Percentiles rank a stretch among this genome's conserved stretches.
phyloP scores from a whole-genome alignment of 2,329 filamentous ascomycete species.

The Venturia asperata region DNA sequence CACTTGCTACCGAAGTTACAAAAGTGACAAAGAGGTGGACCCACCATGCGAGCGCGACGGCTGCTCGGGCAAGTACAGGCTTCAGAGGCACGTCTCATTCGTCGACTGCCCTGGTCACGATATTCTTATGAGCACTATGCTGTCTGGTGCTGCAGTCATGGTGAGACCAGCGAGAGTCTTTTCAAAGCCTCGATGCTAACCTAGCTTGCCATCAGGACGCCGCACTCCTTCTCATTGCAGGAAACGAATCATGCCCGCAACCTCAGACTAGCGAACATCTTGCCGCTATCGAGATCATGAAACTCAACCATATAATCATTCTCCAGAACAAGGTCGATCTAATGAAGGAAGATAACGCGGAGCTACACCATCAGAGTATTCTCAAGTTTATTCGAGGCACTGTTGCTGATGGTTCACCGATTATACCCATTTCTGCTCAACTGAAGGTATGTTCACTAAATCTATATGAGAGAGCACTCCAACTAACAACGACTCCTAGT shows the following conservation, averaged over 20 bases:
- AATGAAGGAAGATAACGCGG: constrained; percentile 91
- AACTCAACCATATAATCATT: constrained; percentile 98
- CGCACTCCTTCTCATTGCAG: constrained; percentile 21
- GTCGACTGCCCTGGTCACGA: constrained; percentile 72
- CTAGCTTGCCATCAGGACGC: constrained; percentile 16
- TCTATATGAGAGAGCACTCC: constrained; percentile 38
- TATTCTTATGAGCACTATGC: constrained; percentile 99
- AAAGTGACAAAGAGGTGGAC: constrained; percentile 98
- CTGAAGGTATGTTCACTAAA: constrained; percentile 62
- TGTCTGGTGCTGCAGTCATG: constrained; percentile 99
- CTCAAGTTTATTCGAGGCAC: constrained; percentile 98
- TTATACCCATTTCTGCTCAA: constrained; percentile 95
- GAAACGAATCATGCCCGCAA: constrained; percentile 80
- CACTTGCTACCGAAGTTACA: constrained; percentile 93
- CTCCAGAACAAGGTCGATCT: constrained; percentile 99
- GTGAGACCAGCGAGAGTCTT: constrained; percentile 31
- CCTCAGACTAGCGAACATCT: constrained; percentile 98
- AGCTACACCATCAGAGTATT: constrained; percentile 93
- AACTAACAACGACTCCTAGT: constrained; percentile 57
- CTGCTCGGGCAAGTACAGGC: constrained; percentile 77
- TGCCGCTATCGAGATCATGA: constrained; percentile 99
- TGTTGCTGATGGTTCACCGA: constrained; percentile 86
- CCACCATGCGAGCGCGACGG: constrained; percentile 92
- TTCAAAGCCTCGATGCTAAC: background rate
- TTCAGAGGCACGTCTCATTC: constrained; percentile 88